Base-by-base conservation (phyloP, 202 grass and related monocot genomes). In the Setaria italica region DNA sequence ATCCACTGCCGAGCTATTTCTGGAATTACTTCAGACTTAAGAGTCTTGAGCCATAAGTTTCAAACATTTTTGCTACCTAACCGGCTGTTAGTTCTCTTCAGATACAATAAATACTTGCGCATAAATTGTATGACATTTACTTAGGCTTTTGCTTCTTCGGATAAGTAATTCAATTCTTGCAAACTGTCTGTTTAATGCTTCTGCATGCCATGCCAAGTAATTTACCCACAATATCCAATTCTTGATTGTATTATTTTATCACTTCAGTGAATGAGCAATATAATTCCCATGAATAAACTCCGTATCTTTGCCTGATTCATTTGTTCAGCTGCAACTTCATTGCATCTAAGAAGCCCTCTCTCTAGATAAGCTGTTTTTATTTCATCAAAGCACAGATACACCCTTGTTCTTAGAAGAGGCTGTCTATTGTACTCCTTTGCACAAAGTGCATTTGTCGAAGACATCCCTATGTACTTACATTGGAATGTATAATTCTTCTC, bases 381-480 rank as follows among this genome's bases (percentile, higher is more conserved):
- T 25, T 62, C 59, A 42, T 37, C 2, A 63, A 25, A n/a, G 19
- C 42, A 57, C 1, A 20, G 6, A 74, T 67, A 2, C 32, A 84
- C 67, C 13, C 6, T 32, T 67, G 29, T 7, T 5, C 20, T 59
- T 50, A 50, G 35, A 17, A 9, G 43, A 32, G 11, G 56, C 0
- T 60, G 6, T 80, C 1, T 14, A 21, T 42, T 11, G 19, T 47
- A 71, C 20, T 3, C 14, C 7, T 53, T 17, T 15, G 0, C 58
- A 2, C 65, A 33, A 33, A 59, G 25, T 80, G 8, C 57, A 59
- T 49, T 34, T 45, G 8, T 47, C 58, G 11, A 64, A 67, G 17
- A 54, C 9, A 77, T 8, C 41, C 9, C 2, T 7, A 89, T 90
- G n/a, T 67, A 39, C 34, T 59, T 75, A 45, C 25, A 65, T 30